These are phyloP conservation scores for Stylosanthes scabra DNA, from an alignment of 331 rosid species.

Conservation along the genomic window DNA sequence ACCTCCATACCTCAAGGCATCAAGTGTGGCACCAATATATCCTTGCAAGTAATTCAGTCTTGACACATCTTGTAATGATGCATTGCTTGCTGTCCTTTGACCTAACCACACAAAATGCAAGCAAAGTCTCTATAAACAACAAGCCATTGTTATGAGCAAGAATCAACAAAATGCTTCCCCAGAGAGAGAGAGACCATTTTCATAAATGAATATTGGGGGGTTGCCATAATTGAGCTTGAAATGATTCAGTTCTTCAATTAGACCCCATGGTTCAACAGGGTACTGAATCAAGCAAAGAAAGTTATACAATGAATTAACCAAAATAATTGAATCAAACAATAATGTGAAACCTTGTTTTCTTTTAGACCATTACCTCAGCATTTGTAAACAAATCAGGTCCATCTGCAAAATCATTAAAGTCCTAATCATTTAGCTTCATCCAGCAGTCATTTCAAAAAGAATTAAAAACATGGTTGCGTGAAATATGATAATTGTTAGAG, in stretches of 20 bases:
- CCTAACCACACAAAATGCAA: constrained; percentile 43
- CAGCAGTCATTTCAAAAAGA: too few species aligned
- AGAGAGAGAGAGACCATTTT: constrained; percentile 48
- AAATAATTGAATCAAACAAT: too few species aligned
- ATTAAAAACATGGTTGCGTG: too few species aligned
- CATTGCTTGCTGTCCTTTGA: constrained; percentile 51
- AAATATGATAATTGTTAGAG: too few species aligned
- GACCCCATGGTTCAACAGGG: constrained; percentile 40
- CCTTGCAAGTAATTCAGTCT: constrained; percentile 60
- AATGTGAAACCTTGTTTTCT: too few species aligned
- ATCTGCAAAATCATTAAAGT: too few species aligned
- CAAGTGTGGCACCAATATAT: constrained; percentile 54
- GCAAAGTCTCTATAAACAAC: neutral
- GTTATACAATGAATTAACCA: neutral
- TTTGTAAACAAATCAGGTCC: too few species aligned
- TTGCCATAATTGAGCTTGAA: constrained; percentile 52
- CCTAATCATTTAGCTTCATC: too few species aligned
- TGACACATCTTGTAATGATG: constrained; percentile 54
- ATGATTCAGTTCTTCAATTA: constrained; percentile 40
- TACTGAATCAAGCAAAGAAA: constrained; percentile 34
- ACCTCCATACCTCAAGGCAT: constrained; percentile 62
- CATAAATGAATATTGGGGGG: constrained; percentile 51
- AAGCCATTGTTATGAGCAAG: neutral
- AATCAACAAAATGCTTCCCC: too few species aligned
- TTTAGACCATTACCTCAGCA: too few species aligned